Evolutionary conservation across 768 basidiomycete species (phyloP).

Genomic region (Mycena chlorophos): DNA sequence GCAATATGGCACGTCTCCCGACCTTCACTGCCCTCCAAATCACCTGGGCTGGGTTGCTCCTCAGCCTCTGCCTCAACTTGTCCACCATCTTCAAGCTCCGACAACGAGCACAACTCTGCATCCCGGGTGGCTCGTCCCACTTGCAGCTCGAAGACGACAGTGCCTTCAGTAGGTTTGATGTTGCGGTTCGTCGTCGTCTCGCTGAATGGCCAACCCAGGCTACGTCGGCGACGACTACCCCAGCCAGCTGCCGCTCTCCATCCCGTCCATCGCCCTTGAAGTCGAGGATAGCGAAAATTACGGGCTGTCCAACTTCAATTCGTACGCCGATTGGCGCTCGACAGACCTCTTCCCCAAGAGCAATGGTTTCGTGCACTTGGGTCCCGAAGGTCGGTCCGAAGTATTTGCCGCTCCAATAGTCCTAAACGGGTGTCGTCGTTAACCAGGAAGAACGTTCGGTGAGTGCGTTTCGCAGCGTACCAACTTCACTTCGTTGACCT

Average conservation of each 20-base stretch:
- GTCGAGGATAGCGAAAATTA: conserved; percentile 21
- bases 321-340: conserved; percentile 22
- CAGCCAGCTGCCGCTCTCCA: conserved; percentile 13
- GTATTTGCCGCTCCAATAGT: not conserved
- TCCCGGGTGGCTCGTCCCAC: not conserved
- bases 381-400: conserved; percentile 11
- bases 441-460: conserved; percentile 12
- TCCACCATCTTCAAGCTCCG: conserved; percentile 18
- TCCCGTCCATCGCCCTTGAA: conserved; percentile 14
- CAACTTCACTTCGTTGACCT: not conserved
- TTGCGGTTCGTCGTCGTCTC: not conserved
- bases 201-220: conserved; percentile 3
- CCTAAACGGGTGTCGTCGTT: not conserved
- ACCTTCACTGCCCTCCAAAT: conserved; percentile 12
- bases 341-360: conserved; percentile 19
- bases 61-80: conserved; percentile 17
- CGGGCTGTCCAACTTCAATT: conserved; percentile 16
- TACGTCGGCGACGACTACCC: conserved; percentile 22
- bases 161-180: conserved; percentile 13
- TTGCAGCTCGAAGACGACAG: conserved; percentile 17
- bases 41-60: conserved; percentile 14
- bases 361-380: conserved; percentile 21
- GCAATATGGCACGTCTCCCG: conserved; percentile 6
- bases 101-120: conserved; percentile 1
- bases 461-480: not conserved